Conservation (phyloP, 1,139 yeast species). For the Geotrichum macrosporum region DNA sequence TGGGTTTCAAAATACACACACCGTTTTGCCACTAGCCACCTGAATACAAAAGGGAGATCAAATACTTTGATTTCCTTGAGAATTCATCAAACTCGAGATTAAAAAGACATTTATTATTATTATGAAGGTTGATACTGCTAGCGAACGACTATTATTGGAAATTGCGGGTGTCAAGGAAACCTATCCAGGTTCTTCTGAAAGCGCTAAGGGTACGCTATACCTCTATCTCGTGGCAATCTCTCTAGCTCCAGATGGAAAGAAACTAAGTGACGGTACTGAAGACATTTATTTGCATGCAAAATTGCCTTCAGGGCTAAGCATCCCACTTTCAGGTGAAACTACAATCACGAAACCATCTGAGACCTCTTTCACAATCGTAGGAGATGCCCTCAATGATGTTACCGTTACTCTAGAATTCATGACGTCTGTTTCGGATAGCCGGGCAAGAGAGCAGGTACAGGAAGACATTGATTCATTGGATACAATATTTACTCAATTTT, state of each 20-base stretch:
- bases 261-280: conserved; percentile 1
- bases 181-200: conserved; percentile 6
- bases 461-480: conserved; percentile 17
- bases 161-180: conserved; percentile 17
- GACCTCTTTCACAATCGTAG: conserved; percentile 4
- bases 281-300: conserved; percentile 12
- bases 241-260: background rate
- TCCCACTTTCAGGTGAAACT: conserved; percentile 18
- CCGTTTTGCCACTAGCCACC: too few species aligned
- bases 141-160: conserved; percentile 11
- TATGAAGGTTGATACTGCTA: background rate
- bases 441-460: background rate
- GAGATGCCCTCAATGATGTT: background rate
- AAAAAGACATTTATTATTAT: too few species aligned
- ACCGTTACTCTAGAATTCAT: conserved; percentile 2
- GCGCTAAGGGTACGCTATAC: conserved; percentile 9
- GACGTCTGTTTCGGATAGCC: background rate
- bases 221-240: conserved; percentile 11
- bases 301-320: conserved; percentile 15
- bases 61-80: too few species aligned
- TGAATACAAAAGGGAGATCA: too few species aligned
- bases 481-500: conserved; percentile 18
- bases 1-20: too few species aligned
- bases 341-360: conserved; percentile 1
- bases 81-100: too few species aligned